Conservation (phyloP, 208 protist genomes). For the Balamuthia mandrillaris region DNA sequence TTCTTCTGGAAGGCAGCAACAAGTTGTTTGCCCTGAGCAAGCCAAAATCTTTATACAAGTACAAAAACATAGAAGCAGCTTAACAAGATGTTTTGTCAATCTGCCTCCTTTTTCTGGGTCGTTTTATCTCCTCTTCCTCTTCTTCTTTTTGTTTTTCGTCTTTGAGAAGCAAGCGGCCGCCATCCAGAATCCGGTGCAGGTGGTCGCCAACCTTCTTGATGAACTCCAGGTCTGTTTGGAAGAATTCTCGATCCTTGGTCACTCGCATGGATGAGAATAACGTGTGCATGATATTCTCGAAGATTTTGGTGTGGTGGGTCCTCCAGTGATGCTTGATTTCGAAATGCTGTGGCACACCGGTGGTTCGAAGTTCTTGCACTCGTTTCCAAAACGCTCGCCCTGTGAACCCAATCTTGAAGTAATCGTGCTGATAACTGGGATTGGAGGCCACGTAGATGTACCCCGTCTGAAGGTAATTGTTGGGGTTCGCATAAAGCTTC, state of each 20-base stretch:
- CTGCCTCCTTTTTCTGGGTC: too few species aligned
- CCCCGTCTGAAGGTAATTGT: neutral
- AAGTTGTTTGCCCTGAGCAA: too few species aligned
- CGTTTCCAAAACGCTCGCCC: neutral
- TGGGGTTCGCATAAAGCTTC: too few species aligned
- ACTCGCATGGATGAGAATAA: neutral
- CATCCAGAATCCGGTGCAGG: neutral
- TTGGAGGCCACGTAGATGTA: neutral
- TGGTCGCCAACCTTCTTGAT: neutral
- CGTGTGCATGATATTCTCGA: neutral
- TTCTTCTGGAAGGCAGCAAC: too few species aligned
- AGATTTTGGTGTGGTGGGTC: neutral
- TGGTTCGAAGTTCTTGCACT: neutral
- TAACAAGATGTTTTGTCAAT: too few species aligned
- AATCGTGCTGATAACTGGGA: neutral
- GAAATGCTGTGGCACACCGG: neutral
- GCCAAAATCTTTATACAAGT: too few species aligned
- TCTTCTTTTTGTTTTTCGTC: too few species aligned
- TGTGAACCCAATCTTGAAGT: neutral
- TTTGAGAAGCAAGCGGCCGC: too few species aligned
- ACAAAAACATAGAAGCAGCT: too few species aligned
- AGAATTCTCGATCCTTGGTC: slow-evolving; percentile 8
- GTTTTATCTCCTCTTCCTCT: too few species aligned
- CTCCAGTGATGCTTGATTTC: neutral
- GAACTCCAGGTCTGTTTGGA: neutral